A percentile compares a stretch with the other conserved stretches of the same genome.
These are phyloP conservation scores for Ormosia emarginata DNA, from an alignment of 306 rosid species.

Conservation along the genomic window DNA sequence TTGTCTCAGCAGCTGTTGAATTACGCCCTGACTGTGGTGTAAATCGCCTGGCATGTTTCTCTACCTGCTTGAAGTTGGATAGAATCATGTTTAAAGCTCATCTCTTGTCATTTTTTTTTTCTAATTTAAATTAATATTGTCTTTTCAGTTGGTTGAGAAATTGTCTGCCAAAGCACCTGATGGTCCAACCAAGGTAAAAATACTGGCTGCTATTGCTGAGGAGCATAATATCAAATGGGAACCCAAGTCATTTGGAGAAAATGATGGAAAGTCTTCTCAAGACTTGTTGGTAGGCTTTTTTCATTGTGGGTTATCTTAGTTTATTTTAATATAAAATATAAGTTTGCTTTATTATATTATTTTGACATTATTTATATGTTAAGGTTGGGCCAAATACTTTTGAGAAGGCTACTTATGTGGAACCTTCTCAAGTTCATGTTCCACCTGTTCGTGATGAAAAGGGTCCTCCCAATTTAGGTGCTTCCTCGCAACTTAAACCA, in stretches of 20 bases:
- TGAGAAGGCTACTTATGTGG: conserved; percentile 48
- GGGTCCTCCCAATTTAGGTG: conserved; percentile 42
- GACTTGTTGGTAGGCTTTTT: conserved; percentile 62
- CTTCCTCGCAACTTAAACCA: conserved; percentile 38
- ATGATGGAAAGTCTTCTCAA: conserved; percentile 48
- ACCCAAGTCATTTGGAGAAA: conserved; percentile 62
- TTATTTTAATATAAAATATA: conserved; percentile 16
- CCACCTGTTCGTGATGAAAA: conserved; percentile 44
- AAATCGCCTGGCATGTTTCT: conserved; percentile 75
- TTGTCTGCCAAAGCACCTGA: conserved; percentile 92
- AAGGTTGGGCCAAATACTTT: conserved; percentile 70
- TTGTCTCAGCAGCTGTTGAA: conserved; percentile 69
- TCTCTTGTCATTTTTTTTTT: background rate
- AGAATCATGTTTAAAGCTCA: conserved; percentile 14
- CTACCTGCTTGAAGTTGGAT: conserved; percentile 7
- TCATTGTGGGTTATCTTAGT: background rate
- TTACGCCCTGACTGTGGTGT: conserved; percentile 97
- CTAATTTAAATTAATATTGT: conserved; percentile 8
- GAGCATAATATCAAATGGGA: conserved; percentile 94
- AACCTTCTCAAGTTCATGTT: conserved; percentile 48
- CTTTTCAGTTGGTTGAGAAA: conserved; percentile 83
- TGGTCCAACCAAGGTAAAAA: conserved; percentile 75
- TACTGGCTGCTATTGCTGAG: conserved; percentile 77
- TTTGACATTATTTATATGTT: conserved; percentile 10
- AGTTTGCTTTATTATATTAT: background rate